Base-by-base conservation (phyloP, 2,329 filamentous ascomycete species). In the Fusarium nematophilum region DNA sequence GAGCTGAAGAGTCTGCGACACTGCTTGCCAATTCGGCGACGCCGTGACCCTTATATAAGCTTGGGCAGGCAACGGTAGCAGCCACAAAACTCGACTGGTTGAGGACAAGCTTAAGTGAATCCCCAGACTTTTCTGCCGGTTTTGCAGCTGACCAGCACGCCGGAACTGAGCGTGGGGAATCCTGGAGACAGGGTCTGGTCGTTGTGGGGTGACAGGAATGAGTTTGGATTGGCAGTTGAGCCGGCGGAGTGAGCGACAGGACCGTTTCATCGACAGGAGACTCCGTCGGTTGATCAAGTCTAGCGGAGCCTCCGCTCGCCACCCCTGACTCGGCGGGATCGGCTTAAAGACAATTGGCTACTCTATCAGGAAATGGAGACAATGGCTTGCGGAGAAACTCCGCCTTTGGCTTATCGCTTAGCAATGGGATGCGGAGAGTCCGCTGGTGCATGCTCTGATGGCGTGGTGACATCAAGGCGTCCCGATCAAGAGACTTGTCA, bases 81-180 rank as follows among this genome's bases (percentile, higher is more conserved):
- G 18, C 11, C 14, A 40, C 37, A 31, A 17, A 36, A 56, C 25
- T 40, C 40, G 27, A 44, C 27, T 44, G 49, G 10, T 38, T 14
- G 36, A 18, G 40, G 25, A 44, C 21, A 14, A 36, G 9, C 15
- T 36, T 18, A 42, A 4, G 15, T 39, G 23, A 36, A 39, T 44
- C 34, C 53, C 58, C 59, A 40, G 49, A 49, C 30, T 18, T 38
- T 40, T n/a, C n/a, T 15, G 13, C 26, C 25, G 36, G 26, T 31
- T 47, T 40, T 49, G 14, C 36, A 40, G 21, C 17, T 14, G 55
- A 17, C 44, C 37, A 44, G 49, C 48, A 47, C 17, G 15, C 26
- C 42, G 40, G 50, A 26, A 43, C 9, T 14, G 17, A 26, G 30
- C 44, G 40, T 59, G 59, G 59, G 58, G 54, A 62, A 62, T 62